A percentile compares a stretch with the other conserved stretches of the same genome.
These are phyloP conservation scores for Sporothrix euskadiensis DNA, from an alignment of 2,329 filamentous ascomycete genomes.

Conservation along the genomic window DNA sequence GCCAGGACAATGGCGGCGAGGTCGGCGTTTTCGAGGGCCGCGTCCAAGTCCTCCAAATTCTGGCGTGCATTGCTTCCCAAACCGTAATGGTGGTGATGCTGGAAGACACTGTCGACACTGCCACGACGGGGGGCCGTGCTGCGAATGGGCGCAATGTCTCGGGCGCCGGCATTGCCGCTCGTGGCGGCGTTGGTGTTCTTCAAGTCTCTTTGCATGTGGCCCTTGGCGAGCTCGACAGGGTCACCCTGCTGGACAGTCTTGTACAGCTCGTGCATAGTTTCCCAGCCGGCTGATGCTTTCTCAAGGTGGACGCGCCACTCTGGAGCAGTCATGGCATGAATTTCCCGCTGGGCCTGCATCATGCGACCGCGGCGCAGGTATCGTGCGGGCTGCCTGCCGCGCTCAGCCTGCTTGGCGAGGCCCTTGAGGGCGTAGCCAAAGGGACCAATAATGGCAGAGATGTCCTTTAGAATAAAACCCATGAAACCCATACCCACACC, in stretches of 20 bases:
- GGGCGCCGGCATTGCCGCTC: background rate
- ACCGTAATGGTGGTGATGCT: slow-evolving; percentile 30
- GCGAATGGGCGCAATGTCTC: background rate
- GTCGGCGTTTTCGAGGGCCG: slow-evolving; percentile 53
- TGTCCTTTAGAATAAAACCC: slow-evolving; percentile 65
- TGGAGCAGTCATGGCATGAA: slow-evolving; percentile 38
- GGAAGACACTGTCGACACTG: slow-evolving; percentile 23
- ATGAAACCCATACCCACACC: slow-evolving; percentile 65
- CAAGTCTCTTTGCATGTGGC: slow-evolving; percentile 19
- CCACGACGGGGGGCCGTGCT: background rate
- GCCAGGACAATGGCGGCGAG: slow-evolving; percentile 49
- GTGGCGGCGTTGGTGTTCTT: background rate
- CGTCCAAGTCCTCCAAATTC: slow-evolving; percentile 43
- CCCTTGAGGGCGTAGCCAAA: slow-evolving; percentile 66
- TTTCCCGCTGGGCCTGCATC: slow-evolving; percentile 56
- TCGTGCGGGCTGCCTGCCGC: slow-evolving; percentile 53
- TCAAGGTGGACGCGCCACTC: slow-evolving; percentile 39
- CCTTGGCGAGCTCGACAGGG: slow-evolving; percentile 31
- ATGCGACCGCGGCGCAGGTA: slow-evolving; percentile 61
- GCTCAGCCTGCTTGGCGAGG: slow-evolving; percentile 59
- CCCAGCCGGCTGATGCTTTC: slow-evolving; percentile 46
- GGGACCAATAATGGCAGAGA: slow-evolving; percentile 61
- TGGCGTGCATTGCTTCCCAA: slow-evolving; percentile 39
- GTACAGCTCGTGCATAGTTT: slow-evolving; percentile 45
- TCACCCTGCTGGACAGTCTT: slow-evolving; percentile 43